phyloP scores from a whole-genome alignment of 192 early-diverging fungal genomes.

The Coemansia sp. region DNA sequence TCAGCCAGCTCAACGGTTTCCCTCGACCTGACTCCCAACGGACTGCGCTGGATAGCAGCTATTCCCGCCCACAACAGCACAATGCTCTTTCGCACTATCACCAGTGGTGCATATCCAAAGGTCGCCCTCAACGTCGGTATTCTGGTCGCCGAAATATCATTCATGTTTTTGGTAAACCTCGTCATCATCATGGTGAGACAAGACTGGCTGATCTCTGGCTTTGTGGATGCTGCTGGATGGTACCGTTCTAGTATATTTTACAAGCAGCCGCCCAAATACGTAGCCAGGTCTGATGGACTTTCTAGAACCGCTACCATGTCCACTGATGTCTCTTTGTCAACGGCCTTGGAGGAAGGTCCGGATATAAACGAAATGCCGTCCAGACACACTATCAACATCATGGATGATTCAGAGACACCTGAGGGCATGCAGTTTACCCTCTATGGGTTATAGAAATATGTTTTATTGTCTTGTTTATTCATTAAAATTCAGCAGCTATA shows the following conservation, averaged over 20 bases:
- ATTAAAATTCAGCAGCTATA: too few relatives aligned
- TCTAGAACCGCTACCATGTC: too few relatives aligned
- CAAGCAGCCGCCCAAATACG: background rate
- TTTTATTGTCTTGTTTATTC: too few relatives aligned
- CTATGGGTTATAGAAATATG: too few relatives aligned
- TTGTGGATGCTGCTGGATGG: conserved; percentile 10
- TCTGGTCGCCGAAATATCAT: background rate
- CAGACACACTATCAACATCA: background rate
- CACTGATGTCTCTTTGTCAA: too few relatives aligned
- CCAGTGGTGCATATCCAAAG: conserved; percentile 5
- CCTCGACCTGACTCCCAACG: conserved; percentile 5
- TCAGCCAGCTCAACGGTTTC: background rate
- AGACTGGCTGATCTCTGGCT: conserved; percentile 3
- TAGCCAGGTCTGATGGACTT: background rate
- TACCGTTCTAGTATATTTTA: conserved; percentile 12
- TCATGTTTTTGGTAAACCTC: background rate
- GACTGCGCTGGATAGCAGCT: conserved; percentile 8
- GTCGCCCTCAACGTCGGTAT: conserved; percentile 8
- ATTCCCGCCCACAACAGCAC: conserved; percentile 11
- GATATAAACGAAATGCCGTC: background rate
- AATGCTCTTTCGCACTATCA: conserved; percentile 3
- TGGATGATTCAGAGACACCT: background rate
- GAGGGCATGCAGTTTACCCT: too few relatives aligned
- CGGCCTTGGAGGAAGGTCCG: too few relatives aligned
- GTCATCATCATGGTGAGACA: conserved; percentile 9